phyloP scores from a whole-genome alignment of 1,284 basidiomycete genomes.

The Cutaneotrichosporon cyanovorans region DNA sequence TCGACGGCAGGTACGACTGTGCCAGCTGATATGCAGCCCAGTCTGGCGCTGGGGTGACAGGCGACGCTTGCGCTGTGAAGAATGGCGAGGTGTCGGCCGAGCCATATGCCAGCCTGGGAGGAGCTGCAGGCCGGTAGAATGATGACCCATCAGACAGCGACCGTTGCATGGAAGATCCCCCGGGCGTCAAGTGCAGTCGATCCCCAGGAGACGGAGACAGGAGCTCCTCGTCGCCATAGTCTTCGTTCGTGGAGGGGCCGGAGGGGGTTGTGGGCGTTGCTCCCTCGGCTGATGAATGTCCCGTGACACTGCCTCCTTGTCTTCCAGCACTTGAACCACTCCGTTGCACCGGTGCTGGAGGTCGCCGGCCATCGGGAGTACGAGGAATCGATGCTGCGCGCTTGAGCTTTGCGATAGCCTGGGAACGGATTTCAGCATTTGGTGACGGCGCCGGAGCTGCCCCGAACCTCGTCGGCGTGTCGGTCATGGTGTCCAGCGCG shows the following conservation, averaged over 20 bases:
- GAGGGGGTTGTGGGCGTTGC: constrained; percentile 1
- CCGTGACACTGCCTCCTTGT: not conserved
- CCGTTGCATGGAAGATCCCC: constrained; percentile 24
- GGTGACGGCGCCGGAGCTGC: constrained; percentile 8
- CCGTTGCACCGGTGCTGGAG: constrained; percentile 52
- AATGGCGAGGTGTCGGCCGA: constrained; percentile 13
- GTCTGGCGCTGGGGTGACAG: constrained; percentile 21
- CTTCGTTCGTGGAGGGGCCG: not conserved
- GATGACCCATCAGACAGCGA: constrained; percentile 33
- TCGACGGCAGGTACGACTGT: constrained; percentile 34
- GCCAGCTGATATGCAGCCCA: constrained; percentile 37
- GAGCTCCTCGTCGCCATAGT: constrained; percentile 28
- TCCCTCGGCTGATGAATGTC: not conserved
- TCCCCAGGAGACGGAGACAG: constrained; percentile 29
- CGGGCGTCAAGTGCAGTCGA: constrained; percentile 4
- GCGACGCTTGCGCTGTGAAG: constrained; percentile 18
- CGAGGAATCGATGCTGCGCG: constrained; percentile 79
- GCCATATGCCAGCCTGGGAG: constrained; percentile 18
- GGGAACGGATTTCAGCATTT: constrained; percentile 51
- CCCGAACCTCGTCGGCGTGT: constrained; percentile 1
- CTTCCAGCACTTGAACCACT: no score
- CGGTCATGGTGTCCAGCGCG: constrained; percentile 9
- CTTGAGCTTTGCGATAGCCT: constrained; percentile 79
- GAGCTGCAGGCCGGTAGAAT: constrained; percentile 23
- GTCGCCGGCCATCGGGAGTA: constrained; percentile 74